Percentiles rank a stretch among this genome's conserved stretches.
Evolutionary conservation across 2,329 filamentous ascomycete species (phyloP).

Genomic region (Stagonosporopsis tanaceti): DNA sequence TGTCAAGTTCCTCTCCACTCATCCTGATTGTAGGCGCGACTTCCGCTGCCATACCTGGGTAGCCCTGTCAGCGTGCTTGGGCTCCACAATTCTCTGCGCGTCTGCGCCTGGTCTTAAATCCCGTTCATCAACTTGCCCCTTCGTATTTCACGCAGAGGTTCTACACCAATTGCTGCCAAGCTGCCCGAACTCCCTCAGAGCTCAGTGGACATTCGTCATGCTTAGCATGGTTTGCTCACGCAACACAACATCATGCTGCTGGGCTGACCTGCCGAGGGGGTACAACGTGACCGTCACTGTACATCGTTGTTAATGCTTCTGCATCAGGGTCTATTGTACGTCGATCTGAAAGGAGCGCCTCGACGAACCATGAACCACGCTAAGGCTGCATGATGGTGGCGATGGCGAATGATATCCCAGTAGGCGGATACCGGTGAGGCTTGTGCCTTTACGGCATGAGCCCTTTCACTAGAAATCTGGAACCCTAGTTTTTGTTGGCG

Average conservation of each 20-base stretch:
- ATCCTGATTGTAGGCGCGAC: conserved; percentile 41
- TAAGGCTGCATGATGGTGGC: conserved; percentile 50
- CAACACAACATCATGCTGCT: conserved; percentile 41
- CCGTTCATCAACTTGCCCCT: conserved; percentile 36
- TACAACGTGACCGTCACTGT: conserved; percentile 39
- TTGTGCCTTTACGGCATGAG: conserved; percentile 48
- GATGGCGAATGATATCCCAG: conserved; percentile 43
- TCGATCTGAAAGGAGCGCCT: conserved; percentile 48
- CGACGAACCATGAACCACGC: conserved; percentile 44
- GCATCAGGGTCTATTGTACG: conserved; percentile 41
- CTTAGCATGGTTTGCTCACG: conserved; percentile 32
- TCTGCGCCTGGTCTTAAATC: conserved; percentile 37
- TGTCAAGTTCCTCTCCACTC: conserved; percentile 46
- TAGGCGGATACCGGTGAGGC: conserved; percentile 48
- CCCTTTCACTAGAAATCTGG: conserved; percentile 49
- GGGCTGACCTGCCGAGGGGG: conserved; percentile 38
- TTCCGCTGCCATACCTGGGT: conserved; percentile 39
- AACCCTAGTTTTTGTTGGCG: conserved; percentile 72
- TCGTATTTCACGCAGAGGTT: conserved; percentile 29
- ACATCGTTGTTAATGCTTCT: conserved; percentile 45
- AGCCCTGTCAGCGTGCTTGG: conserved; percentile 33
- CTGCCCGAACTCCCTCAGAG: conserved; percentile 32
- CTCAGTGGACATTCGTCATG: conserved; percentile 5
- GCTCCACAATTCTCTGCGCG: conserved; percentile 38
- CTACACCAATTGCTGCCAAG: conserved; percentile 42